Evolutionary conservation across 495 filamentous ascomycete genomes (phyloP).

Genomic region (Neurospora sp.): DNA sequence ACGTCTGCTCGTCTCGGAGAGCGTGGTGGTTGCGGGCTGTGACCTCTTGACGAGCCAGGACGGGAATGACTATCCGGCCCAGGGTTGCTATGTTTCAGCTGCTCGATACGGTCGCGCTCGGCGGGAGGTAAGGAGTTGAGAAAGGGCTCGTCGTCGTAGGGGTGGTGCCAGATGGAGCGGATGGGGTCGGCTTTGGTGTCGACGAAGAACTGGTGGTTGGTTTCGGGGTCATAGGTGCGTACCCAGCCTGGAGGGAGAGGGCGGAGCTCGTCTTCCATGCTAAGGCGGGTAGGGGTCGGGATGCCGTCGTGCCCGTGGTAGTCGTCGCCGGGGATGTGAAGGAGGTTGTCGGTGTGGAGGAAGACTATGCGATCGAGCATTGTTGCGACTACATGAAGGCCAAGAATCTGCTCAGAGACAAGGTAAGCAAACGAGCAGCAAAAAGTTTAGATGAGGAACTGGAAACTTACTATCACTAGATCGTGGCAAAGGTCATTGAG

Average conservation of each 20-base stretch:
- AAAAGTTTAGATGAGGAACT: too few species aligned
- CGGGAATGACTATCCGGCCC: background rate
- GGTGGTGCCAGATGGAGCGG: constrained; percentile 24
- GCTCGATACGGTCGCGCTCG: constrained; percentile 5
- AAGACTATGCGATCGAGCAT: too few species aligned
- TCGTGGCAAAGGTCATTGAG: too few species aligned
- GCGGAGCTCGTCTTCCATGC: constrained; percentile 26
- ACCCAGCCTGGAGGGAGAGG: constrained; percentile 19
- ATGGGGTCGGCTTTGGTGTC: constrained; percentile 15
- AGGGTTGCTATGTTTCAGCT: background rate
- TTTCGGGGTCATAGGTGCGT: constrained; percentile 17
- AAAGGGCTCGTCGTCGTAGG: constrained; percentile 19
- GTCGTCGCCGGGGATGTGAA: background rate
- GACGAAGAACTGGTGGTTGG: constrained; percentile 25
- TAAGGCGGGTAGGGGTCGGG: constrained; percentile 16
- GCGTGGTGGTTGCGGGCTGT: background rate
- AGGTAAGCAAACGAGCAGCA: too few species aligned
- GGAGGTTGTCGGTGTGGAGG: background rate
- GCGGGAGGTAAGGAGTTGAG: constrained; percentile 4
- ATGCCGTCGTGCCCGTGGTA: constrained; percentile 10
- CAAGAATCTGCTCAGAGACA: too few species aligned
- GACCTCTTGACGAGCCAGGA: background rate
- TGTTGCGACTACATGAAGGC: too few species aligned
- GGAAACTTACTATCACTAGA: too few species aligned
- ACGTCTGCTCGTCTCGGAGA: too few species aligned